A percentile compares a stretch with the other conserved stretches of the same genome.
phyloP scores from a whole-genome alignment of 2,329 filamentous ascomycete genomes.

The Hysterium pulicare region DNA sequence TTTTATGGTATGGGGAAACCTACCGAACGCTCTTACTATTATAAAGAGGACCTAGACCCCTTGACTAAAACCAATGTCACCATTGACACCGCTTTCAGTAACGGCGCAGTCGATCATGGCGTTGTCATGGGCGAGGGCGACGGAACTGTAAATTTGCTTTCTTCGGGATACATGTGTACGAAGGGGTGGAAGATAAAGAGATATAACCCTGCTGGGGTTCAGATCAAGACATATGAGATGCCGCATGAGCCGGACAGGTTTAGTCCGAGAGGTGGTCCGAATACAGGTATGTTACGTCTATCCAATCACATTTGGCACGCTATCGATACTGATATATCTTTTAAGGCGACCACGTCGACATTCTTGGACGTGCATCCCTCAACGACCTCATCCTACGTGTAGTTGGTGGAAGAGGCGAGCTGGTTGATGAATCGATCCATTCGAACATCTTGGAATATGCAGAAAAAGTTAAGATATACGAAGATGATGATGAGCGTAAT shows the following conservation, averaged over 20 bases:
- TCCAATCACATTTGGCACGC: no score
- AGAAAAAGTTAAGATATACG: conserved; percentile 76
- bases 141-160: conserved; percentile 90
- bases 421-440: conserved; percentile 72
- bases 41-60: conserved; percentile 67
- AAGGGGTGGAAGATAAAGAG: conserved; percentile 90
- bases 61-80: conserved; percentile 64
- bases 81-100: conserved; percentile 51
- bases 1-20: conserved; percentile 96
- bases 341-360: conserved; percentile 88
- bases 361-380: conserved; percentile 79
- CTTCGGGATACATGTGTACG: conserved; percentile 93
- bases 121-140: conserved; percentile 96
- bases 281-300: conserved; percentile 55
- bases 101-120: conserved; percentile 66
- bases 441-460: conserved; percentile 83
- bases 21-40: conserved; percentile 90
- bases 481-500: conserved; percentile 38
- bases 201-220: conserved; percentile 82
- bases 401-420: conserved; percentile 77
- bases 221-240: conserved; percentile 91
- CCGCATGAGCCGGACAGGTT: conserved; percentile 92
- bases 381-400: conserved; percentile 89
- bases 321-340: no score
- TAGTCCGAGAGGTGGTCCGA: conserved; percentile 69